A percentile compares a stretch with the other conserved stretches of the same genome.
Conservation (phyloP, 1,139 yeast genomes). For the Sugiyamaella novakii region DNA sequence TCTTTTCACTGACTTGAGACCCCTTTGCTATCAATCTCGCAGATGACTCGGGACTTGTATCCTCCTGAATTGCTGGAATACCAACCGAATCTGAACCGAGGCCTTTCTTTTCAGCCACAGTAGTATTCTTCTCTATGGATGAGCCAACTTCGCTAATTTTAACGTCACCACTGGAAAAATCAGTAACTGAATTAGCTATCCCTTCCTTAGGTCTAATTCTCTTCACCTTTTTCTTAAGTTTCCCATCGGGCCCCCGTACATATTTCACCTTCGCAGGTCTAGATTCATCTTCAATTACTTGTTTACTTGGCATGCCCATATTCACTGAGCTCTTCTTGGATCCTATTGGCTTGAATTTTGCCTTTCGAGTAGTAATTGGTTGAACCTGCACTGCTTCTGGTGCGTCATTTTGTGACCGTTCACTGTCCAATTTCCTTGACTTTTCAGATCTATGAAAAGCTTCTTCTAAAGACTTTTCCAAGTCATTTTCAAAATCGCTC, state of each 20-base stretch:
- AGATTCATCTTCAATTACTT: not conserved
- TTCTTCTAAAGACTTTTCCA: slow-evolving; percentile 15
- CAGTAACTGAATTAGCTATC: not conserved
- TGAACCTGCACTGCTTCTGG: slow-evolving; percentile 1
- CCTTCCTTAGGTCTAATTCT: slow-evolving; percentile 2
- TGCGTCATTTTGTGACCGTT: not conserved
- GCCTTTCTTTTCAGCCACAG: not conserved
- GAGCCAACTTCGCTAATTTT: not conserved
- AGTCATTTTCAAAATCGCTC: slow-evolving; percentile 8
- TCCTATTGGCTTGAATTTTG: slow-evolving; percentile 15
- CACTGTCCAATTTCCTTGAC: not conserved
- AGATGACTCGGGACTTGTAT: not conserved
- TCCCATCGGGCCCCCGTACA: slow-evolving; percentile 17
- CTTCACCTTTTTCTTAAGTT: slow-evolving; percentile 11
- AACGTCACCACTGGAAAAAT: too few relatives aligned
- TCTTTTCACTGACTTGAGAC: not conserved
- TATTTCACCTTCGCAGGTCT: slow-evolving; percentile 9
- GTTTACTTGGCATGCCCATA: not conserved
- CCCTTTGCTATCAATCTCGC: not conserved
- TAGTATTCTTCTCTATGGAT: not conserved
- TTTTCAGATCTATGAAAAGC: slow-evolving; percentile 6
- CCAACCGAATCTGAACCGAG: not conserved
- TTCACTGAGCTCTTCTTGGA: not conserved
- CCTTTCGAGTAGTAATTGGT: slow-evolving; percentile 6
- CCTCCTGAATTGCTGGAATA: not conserved